These are phyloP conservation scores for Stemphylium beticola DNA, from an alignment of 2,329 filamentous ascomycete species.

Conservation along the genomic window DNA sequence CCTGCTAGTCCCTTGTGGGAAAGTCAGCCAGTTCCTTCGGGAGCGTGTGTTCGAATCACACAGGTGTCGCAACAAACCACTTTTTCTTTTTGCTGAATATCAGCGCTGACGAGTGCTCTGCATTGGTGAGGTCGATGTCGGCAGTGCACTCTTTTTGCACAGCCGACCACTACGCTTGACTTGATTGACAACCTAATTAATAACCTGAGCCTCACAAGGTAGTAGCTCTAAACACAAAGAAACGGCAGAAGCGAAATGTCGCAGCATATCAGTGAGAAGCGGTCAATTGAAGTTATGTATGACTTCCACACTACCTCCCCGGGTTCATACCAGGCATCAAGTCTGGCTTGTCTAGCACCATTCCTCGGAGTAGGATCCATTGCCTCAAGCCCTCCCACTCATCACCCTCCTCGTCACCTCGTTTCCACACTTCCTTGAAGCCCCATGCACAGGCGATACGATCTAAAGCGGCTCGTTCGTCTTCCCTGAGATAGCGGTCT, in stretches of 20 bases:
- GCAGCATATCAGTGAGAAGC: background rate
- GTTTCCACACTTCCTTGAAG: slow-evolving; percentile 78
- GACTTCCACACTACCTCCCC: slow-evolving; percentile 1
- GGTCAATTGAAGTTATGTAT: background rate
- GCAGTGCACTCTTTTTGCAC: too few relatives aligned
- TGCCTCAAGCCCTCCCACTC: slow-evolving; percentile 89
- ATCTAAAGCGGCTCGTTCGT: slow-evolving; percentile 87
- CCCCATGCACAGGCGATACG: slow-evolving; percentile 88
- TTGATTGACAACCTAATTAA: too few relatives aligned
- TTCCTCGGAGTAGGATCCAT: slow-evolving; percentile 80
- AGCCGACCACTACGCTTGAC: too few relatives aligned
- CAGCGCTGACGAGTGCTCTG: too few relatives aligned
- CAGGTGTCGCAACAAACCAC: slow-evolving; percentile 27
- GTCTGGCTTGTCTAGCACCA: slow-evolving; percentile 88
- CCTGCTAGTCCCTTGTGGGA: slow-evolving; percentile 26
- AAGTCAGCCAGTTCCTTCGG: slow-evolving; percentile 37
- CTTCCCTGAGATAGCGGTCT: slow-evolving; percentile 85
- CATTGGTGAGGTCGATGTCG: too few relatives aligned
- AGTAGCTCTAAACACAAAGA: too few relatives aligned
- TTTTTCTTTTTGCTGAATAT: slow-evolving; percentile 2
- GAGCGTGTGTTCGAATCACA: slow-evolving; percentile 39
- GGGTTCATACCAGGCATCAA: slow-evolving; percentile 89
- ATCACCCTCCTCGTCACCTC: slow-evolving; percentile 87
- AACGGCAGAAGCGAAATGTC: background rate
- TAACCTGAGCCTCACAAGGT: too few relatives aligned